Base-by-base conservation (phyloP, 495 filamentous ascomycete genomes). In the Aspergillus asperescens region DNA sequence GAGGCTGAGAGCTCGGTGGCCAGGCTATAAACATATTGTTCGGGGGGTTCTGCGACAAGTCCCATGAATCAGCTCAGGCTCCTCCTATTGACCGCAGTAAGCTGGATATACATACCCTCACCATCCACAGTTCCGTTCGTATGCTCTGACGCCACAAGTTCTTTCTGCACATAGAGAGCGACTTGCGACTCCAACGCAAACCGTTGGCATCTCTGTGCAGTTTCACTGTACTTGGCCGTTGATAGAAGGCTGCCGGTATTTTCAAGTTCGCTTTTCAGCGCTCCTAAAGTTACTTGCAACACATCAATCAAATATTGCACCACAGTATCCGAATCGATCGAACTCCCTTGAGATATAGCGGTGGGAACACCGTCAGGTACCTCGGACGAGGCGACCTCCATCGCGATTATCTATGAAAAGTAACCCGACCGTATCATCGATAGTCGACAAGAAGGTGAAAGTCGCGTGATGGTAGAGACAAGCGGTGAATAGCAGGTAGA, bases 141-240 rank as follows among this genome's bases (percentile, higher is more conserved):
- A 46, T 78, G 65, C 43, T 81, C 78, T n/a, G 75, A 69, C 19
- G 73, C 68, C 34, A 81, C 68, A 28, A 87, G 64, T 61, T 95
- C 88, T 70, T 95, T 95, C 61, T 89, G 86, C 52, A 94, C 86
- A 69, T 96, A 97, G 43, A 99, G 71, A 22, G 85, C 89, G 32
- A 85, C 80, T 73, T 95, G 89, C 41, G 87, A 73, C 69, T 96
- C 93, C 23, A 84, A 81, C 42, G 90, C 89, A 67, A 95, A 99
- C 60, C 92, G 83, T 55, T 81, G 84, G 69, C 92, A 96, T 71
- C 90, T 79, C 61, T 89, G 84, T 22, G 90, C 71, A 0, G 93
- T 97, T 48, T 97, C 91, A 29, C 74, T 69, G 58, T 85, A 79
- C 48, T 75, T 80, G 7, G 73, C 64, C 53, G 81, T 75, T 15